Evolutionary conservation across 208 protist genomes (phyloP).

Genomic region (Crithidia brevicula): DNA sequence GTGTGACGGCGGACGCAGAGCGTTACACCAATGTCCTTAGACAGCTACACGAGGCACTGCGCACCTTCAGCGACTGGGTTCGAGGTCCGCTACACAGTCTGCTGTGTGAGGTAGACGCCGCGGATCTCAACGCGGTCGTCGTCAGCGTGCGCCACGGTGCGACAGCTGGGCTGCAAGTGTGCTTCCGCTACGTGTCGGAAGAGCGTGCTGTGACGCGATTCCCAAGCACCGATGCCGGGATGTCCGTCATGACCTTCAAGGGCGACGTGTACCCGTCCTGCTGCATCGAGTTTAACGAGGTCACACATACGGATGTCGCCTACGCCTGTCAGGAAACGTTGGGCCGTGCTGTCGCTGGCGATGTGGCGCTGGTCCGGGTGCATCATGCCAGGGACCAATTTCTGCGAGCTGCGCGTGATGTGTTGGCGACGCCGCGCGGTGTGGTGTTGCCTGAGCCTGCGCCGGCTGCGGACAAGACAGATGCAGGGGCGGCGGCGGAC

Average conservation of each 20-base stretch:
- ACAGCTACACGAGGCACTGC: conserved; percentile 35
- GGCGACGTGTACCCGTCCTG: conserved; percentile 33
- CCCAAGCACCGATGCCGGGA: background rate
- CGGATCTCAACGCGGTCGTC: conserved; percentile 39
- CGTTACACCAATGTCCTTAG: conserved; percentile 22
- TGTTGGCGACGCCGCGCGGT: conserved; percentile 21
- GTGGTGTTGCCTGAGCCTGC: background rate
- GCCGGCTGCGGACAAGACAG: background rate
- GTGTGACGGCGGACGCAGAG: conserved; percentile 26
- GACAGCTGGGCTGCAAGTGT: conserved; percentile 30
- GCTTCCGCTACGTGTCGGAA: conserved; percentile 31
- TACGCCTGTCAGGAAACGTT: conserved; percentile 44
- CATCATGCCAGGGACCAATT: conserved; percentile 69
- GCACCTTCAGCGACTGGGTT: conserved; percentile 38
- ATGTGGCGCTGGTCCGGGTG: conserved; percentile 68
- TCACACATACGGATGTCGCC: conserved; percentile 41
- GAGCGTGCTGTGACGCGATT: conserved; percentile 25
- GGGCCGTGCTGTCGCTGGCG: conserved; percentile 42
- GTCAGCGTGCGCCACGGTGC: conserved; percentile 22
- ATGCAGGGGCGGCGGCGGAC: background rate
- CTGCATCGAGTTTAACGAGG: conserved; percentile 61
- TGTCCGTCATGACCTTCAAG: conserved; percentile 15
- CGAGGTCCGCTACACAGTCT: conserved; percentile 25
- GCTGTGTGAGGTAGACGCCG: conserved; percentile 34
- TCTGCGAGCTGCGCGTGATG: conserved; percentile 22